Evolutionary conservation across 352 stramenopile genomes (phyloP), one percentile per base, ranked within the genome.

Genomic region (Albugo laibachii): DNA sequence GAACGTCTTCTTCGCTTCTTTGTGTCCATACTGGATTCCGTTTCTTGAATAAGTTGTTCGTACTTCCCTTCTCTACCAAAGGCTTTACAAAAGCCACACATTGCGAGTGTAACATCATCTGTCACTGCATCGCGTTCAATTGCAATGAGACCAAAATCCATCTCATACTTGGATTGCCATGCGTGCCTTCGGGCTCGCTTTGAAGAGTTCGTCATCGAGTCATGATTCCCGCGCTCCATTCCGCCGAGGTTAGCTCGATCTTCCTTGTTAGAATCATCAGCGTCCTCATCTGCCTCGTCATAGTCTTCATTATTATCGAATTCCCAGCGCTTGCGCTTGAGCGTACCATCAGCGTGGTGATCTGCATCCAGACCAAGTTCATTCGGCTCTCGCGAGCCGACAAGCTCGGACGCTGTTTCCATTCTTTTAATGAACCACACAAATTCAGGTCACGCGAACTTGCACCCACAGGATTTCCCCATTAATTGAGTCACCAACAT

Each of bases 131-230:
- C 73, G 31, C 69, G 62, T 56, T 89, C 76, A 27, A 86, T 76
- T 8, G 56, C 65, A 15, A 77, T 35, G 36, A 89, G 58, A 2
- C 73, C 76, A 49, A 83, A 89, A 59, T 89, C 76, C 54, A 76
- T 66, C 53, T 80, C 73, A 53, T 89, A 89, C 65, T 83, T 84
- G n/a, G 61, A 54, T 50, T 86, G 72, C 73, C 73, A 89, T 51
- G 74, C 67, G 60, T 89, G 73, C 24, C 76, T 73, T n/a, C 69
- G 64, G 57, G 34, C 67, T 69, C 43, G 24, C 70, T n/a, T 41
- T 55, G 36, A 46, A 47, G 10, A 39, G 38, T 10, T 40, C 56
- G 36, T 54, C 48, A 45, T 79, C 72, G 45, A 49, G 8, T 43
- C 16, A 19, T 24, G 16, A 19, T 19, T 43, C 20, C 38, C 38